phyloP scores from a whole-genome alignment of 768 basidiomycete species.

The Lactarius quietus region DNA sequence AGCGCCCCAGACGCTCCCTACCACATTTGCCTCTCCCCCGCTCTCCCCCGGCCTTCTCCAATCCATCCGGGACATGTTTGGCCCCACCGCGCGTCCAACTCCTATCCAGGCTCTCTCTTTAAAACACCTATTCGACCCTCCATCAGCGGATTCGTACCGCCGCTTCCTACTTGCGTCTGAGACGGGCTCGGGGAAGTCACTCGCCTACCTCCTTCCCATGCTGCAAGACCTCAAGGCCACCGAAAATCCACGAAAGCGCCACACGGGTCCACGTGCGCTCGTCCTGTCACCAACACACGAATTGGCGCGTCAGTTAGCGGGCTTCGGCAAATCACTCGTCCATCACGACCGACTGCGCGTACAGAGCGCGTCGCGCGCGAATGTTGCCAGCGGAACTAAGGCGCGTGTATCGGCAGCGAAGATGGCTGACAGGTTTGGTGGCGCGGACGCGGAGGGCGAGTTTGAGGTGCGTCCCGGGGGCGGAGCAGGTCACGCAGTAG shows the following conservation, averaged over 20 bases:
- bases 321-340: constrained; percentile 67
- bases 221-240: constrained; percentile 71
- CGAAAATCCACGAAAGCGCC: constrained; percentile 39
- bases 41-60: constrained; percentile 61
- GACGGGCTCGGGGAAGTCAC: constrained; percentile 89
- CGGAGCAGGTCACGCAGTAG: constrained; percentile 37
- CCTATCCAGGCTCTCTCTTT: constrained; percentile 76
- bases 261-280: constrained; percentile 60
- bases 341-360: constrained; percentile 78
- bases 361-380: constrained; percentile 62
- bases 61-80: constrained; percentile 56
- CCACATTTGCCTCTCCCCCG: constrained; percentile 60
- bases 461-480: constrained; percentile 26
- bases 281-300: constrained; percentile 89
- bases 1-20: constrained; percentile 34
- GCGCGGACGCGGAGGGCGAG: constrained; percentile 27
- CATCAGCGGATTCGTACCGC: constrained; percentile 38
- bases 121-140: constrained; percentile 51
- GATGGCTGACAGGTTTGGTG: constrained; percentile 39
- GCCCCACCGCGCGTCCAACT: constrained; percentile 56
- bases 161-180: constrained; percentile 63
- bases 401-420: constrained; percentile 42
- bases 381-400: constrained; percentile 32
- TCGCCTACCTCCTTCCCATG: constrained; percentile 85
- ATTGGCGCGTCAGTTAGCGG: constrained; percentile 73